Conservation (phyloP, 2,329 filamentous ascomycete species). For the Ascocoryne sarcoides region DNA sequence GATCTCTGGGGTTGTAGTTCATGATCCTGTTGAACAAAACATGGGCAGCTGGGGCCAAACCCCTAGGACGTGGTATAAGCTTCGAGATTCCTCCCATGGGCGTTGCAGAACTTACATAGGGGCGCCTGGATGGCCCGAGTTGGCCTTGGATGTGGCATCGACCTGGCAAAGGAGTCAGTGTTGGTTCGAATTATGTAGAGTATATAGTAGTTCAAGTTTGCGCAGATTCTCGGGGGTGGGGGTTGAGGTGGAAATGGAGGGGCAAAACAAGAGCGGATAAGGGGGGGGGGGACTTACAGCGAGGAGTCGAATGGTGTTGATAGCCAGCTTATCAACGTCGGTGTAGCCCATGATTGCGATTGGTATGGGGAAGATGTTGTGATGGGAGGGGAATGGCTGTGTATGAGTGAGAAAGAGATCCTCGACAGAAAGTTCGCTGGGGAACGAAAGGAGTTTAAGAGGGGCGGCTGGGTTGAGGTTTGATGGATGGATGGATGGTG, state of each 20-base stretch:
- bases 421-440: background rate
- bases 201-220: background rate
- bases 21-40: slow-evolving; percentile 99
- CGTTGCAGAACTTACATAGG: slow-evolving; percentile 80
- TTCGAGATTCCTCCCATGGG: no score
- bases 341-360: slow-evolving; percentile 65
- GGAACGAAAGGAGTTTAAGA: no score
- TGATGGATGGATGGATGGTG: background rate
- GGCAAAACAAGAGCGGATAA: slow-evolving; percentile 18
- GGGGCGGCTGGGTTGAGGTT: background rate
- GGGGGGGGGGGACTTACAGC: slow-evolving; percentile 59
- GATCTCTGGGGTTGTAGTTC: slow-evolving; percentile 99
- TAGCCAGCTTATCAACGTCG: slow-evolving; percentile 79
- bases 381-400: background rate
- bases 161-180: slow-evolving; percentile 46
- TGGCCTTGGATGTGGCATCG: slow-evolving; percentile 93
- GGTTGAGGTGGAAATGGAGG: slow-evolving; percentile 10
- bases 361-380: slow-evolving; percentile 1
- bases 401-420: background rate
- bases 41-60: slow-evolving; percentile 90
- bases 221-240: slow-evolving; percentile 3
- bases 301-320: slow-evolving; percentile 96
- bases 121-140: slow-evolving; percentile 97
- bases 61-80: slow-evolving; percentile 46
- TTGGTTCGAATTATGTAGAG: slow-evolving; percentile 2